Evolutionary conservation across 2,329 filamentous ascomycete genomes (phyloP).

Genomic region (Grosmannia serpens): DNA sequence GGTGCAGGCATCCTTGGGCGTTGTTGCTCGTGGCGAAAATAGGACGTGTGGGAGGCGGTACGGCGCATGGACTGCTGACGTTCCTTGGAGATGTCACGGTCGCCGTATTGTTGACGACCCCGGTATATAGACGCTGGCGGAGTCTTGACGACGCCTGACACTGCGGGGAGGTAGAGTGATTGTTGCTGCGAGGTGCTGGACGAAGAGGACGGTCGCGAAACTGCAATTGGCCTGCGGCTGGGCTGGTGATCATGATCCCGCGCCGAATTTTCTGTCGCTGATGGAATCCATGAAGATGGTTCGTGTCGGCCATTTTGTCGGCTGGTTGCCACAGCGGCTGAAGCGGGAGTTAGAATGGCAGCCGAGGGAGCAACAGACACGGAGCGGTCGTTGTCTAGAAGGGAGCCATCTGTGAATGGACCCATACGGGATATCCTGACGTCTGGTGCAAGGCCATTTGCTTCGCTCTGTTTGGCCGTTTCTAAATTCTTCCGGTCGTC

Average conservation of each 20-base stretch:
- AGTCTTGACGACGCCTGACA: background rate
- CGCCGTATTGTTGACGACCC: background rate
- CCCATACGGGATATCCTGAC: background rate
- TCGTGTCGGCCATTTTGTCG: slow-evolving; percentile 11
- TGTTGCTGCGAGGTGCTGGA: slow-evolving; percentile 5
- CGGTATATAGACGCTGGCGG: background rate
- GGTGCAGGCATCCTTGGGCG: slow-evolving; percentile 34
- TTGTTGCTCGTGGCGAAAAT: background rate
- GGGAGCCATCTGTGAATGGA: background rate
- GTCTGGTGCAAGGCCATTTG: background rate
- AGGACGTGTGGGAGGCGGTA: background rate
- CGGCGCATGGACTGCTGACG: slow-evolving; percentile 3
- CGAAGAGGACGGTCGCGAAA: slow-evolving; percentile 6
- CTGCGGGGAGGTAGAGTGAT: background rate
- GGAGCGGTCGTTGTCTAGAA: background rate
- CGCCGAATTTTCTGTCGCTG: slow-evolving; percentile 19
- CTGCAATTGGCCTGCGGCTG: background rate
- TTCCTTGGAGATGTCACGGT: background rate
- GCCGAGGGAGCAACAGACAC: background rate
- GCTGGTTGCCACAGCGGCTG: background rate
- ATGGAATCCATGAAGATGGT: slow-evolving; percentile 25
- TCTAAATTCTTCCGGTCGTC: slow-evolving; percentile 32
- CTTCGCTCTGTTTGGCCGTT: slow-evolving; percentile 7
- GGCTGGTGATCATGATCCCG: slow-evolving; percentile 7
- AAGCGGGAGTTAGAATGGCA: background rate